These are phyloP conservation scores for Lentinus brumalis DNA, from an alignment of 768 basidiomycete genomes.

Conservation along the genomic window DNA sequence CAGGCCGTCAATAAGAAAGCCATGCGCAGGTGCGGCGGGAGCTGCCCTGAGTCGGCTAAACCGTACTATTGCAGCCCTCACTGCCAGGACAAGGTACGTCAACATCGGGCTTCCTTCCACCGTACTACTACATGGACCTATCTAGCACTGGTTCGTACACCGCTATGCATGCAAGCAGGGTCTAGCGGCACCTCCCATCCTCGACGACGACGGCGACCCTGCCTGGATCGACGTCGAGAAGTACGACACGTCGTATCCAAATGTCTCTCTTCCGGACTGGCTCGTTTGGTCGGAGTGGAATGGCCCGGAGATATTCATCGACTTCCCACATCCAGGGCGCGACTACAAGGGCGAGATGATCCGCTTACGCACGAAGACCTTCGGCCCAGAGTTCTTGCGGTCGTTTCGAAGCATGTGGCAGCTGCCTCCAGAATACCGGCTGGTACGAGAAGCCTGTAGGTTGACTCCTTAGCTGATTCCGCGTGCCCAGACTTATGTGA, in stretches of 20 bases:
- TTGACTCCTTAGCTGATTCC: too few relatives aligned
- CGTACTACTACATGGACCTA: not conserved
- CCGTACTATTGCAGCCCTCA: constrained; percentile 7
- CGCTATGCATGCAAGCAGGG: not conserved
- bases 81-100: constrained; percentile 4
- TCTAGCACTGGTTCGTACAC: constrained; percentile 7
- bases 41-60: not conserved
- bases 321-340: not conserved
- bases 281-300: constrained; percentile 1
- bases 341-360: constrained; percentile 5
- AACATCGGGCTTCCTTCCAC: not conserved
- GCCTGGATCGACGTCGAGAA: not conserved
- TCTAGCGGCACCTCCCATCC: not conserved
- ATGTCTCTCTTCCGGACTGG: not conserved
- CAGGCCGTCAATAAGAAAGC: constrained; percentile 1
- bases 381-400: constrained; percentile 4
- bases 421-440: too few relatives aligned
- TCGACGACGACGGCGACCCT: constrained; percentile 7
- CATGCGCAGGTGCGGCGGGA: constrained; percentile 1
- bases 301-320: constrained; percentile 14
- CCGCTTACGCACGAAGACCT: constrained; percentile 3
- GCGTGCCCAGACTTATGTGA: too few relatives aligned
- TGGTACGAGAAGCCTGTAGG: too few relatives aligned
- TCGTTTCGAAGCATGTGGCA: constrained; percentile 2
- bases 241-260: not conserved